Conservation (phyloP, 805 yeast species). For the Ogataea degrootiae region DNA sequence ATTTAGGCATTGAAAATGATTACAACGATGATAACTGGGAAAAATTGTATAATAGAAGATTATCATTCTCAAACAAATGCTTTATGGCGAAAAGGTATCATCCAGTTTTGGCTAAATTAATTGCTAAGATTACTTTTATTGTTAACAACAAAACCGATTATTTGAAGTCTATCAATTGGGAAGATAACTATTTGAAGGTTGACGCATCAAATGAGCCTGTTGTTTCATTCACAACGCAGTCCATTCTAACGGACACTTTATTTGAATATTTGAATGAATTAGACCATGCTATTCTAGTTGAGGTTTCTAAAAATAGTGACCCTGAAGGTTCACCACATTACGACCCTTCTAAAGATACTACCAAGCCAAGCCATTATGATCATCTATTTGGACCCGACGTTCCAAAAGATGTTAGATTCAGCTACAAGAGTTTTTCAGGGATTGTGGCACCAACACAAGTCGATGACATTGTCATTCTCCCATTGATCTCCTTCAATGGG, state of each 20-base stretch:
- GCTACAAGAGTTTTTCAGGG: constrained; percentile 15
- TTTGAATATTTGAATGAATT: constrained; percentile 18
- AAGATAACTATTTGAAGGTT: constrained; percentile 1
- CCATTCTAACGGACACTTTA: constrained; percentile 20
- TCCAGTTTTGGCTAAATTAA: constrained; percentile 21
- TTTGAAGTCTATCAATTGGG: constrained; percentile 11
- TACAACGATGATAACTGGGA: constrained; percentile 18
- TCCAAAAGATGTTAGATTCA: constrained; percentile 4
- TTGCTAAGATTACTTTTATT: constrained; percentile 18
- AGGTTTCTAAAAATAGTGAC: constrained; percentile 2
- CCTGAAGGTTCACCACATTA: constrained; percentile 3
- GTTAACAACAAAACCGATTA: constrained; percentile 4
- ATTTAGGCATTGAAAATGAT: constrained; percentile 21
- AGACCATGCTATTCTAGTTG: constrained; percentile 3
- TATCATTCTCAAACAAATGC: constrained; percentile 14
- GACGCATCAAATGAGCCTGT: constrained; percentile 18
- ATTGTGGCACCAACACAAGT: constrained; percentile 14
- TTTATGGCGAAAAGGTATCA: constrained; percentile 20
- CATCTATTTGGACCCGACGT: constrained; percentile 13
- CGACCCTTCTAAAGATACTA: not conserved
- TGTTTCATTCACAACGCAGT: constrained; percentile 17
- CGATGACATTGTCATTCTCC: constrained; percentile 13
- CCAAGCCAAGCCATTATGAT: not conserved
- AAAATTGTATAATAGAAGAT: constrained; percentile 13
- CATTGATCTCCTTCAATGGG: constrained; percentile 17